Base-by-base conservation (phyloP, 2,329 filamentous ascomycete genomes). In the Fusarium foetens region DNA sequence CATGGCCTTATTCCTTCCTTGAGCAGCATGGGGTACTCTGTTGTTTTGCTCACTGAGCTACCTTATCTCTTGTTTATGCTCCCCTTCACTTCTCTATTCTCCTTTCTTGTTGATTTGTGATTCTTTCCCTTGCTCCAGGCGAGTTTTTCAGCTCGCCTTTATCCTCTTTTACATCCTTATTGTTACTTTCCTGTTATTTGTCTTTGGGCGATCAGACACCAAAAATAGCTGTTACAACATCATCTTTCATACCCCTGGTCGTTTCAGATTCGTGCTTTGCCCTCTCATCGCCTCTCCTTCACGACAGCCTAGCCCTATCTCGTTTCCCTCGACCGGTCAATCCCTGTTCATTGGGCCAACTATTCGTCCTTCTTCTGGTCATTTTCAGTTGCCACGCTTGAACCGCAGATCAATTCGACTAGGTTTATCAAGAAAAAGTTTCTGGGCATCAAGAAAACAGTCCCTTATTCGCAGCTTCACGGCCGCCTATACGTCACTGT, bases 401-500 rank as follows among this genome's bases (percentile, higher is more conserved):
- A 52, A 60, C 33, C 41, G 70, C 66, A 71, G 66, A 70, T 72
- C 70, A 59, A 43, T 58, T 63, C 31, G 62, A 71, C 70, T 67
- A 64, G 70, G 70, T 63, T 72, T 39, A 67, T 46, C 70, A 72
- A 73, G 70, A 63, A 73, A 72, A 43, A 38, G n/a, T 58, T 66
- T 39, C 59, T 66, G 31, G 46, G 35, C 53, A 69, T 58, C 55
- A 61, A 70, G 29, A n/a, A 72, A 49, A 23, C 49, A 25, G 41
- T 33, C 41, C 59, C 39, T 55, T 51, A 65, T 70, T 72, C 36
- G 69, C 46, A 66, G 59, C 58, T 54, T 58, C 36, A 27, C 21
- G 27, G 45, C 55, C 43, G 48, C 48, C 58, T 60, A 73, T 71
- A 72, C 70, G 70, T 72, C 70, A 72, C 70, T 39, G 42, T 36